Conservation (phyloP, 108 stramenopile genomes). For the Cyclotella distinguenda region DNA sequence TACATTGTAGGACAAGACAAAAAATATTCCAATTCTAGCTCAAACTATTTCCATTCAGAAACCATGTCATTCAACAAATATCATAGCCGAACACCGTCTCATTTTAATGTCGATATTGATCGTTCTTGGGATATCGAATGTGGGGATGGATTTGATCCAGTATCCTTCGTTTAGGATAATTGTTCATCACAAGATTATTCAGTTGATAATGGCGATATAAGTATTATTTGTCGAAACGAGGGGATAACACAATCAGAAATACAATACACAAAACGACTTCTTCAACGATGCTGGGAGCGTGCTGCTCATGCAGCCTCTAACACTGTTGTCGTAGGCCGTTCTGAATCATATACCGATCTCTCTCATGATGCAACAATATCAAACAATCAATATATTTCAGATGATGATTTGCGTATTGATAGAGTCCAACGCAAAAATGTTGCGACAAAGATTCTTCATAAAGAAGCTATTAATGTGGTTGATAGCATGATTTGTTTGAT, state of each 20-base stretch:
- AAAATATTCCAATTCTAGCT: neutral
- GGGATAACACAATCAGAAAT: neutral
- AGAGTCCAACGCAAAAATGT: neutral
- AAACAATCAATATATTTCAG: neutral
- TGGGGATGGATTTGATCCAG: conserved; percentile 31
- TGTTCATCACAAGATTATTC: neutral
- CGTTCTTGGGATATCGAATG: conserved; percentile 24
- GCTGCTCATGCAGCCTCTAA: conserved; percentile 33
- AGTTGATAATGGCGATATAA: neutral
- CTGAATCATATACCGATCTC: neutral
- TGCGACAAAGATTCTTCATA: conserved; percentile 10
- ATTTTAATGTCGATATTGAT: conserved; percentile 9
- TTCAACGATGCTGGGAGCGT: conserved; percentile 38
- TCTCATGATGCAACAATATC: neutral
- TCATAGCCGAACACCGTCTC: neutral
- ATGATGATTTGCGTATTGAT: too few relatives aligned
- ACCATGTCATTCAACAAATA: neutral
- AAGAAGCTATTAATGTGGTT: conserved; percentile 18
- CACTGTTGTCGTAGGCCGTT: conserved; percentile 3
- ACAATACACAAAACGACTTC: conserved; percentile 9
- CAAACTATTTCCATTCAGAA: neutral
- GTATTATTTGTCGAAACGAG: neutral
- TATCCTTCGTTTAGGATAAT: conserved; percentile 16
- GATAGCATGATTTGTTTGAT: conserved; percentile 17
- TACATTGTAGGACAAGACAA: too few relatives aligned